Evolutionary conservation across 1,284 basidiomycete species (phyloP), one percentile per base, ranked within the genome.

Genomic region (Apiotrichum porosum): DNA sequence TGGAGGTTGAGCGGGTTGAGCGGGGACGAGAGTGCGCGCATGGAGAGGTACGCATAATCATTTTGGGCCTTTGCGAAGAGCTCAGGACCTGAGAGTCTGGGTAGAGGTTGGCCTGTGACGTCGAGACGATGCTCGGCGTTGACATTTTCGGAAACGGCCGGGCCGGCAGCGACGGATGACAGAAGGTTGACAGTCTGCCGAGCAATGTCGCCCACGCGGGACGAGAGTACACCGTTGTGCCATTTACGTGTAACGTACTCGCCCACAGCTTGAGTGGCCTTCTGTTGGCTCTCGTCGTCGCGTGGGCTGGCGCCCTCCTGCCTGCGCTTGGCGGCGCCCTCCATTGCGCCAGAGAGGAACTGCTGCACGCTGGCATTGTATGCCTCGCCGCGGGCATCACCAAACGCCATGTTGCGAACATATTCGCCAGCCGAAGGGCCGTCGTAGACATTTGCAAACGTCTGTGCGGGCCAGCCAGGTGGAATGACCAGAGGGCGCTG

Each of bases 321-420:
- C n/a, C n/a, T n/a, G 12, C 44, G 37, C 34, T 48, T 30, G 13
- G 18, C 44, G 13, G 40, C 36, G 9, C 41, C 32, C 15, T 34
- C 49, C 47, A 67, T 60, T 2, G 71, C 71, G 3, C 72, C 71
- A 3, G 52, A 37, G 14, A 74, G 54, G 50, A 74, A 74, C 6
- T 48, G 44, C 14, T 58, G 42, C 12, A 74, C 55, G 47, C 65
- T 68, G 9, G 52, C 42, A 4, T 60, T 36, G 48, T 74, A 74
- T 18, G 71, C 72, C 42, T 72, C 72, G 3, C 66, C 68, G 3
- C 47, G 51, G 0, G 57, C 38, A 37, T 63, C 66, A 19, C 69
- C 69, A 9, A 60, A 54, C 4, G 37, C 43, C 42, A 66, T 49
- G 23, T 65, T 56, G 23, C 57, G 42, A 14, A 71, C 23, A 49